Base-by-base conservation (phyloP, 306 rosid species). In the Lathyrus sativus region DNA sequence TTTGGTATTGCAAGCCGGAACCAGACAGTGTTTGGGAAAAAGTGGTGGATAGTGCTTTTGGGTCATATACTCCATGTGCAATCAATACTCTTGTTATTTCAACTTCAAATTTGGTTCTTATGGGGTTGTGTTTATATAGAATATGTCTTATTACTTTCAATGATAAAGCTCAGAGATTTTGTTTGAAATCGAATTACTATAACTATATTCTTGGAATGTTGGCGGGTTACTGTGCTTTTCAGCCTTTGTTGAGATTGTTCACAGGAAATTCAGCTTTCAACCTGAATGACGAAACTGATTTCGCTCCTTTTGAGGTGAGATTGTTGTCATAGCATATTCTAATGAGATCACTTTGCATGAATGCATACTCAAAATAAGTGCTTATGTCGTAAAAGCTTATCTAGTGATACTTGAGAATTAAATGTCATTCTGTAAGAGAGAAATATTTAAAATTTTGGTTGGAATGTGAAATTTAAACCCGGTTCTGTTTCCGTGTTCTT, bases 11-110 rank as follows among this genome's bases (percentile, higher is more conserved):
- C 79, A 78, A 77, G 55, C 96, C 98, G 19, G 81, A 9, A 64
- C 74, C 78, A 64, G 75, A 89, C 46, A 73, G 83, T 68, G 37
- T 78, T 59, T 92, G 98, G 98, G 81, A 55, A 11, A 68, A 76
- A 68, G 65, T 49, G 73, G 83, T 75, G 12, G 86, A 87, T 26
- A 86, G 85, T 79, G 87, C 86, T 75, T 89, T 89, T 76, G 89
- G 95, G 50, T 76, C 92, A 35, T 92, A 89, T 72, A 86, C 96
- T 49, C 95, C 98, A 70, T 92, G 98, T 81, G 91, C 84, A 53
- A 74, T 92, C 60, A 84, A 84, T 66, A 76, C 95, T 62, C 65
- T 92, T 73, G 96, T 89, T 56, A 60, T 83, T 68, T 82, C 85
- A 59, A 49, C 65, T 60, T 85, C 95, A 58, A 87, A 89, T 81